Percentiles rank a stretch among this genome's conserved stretches.
These are phyloP conservation scores for Niebla homalea DNA, from an alignment of 495 filamentous ascomycete genomes.

Conservation along the genomic window DNA sequence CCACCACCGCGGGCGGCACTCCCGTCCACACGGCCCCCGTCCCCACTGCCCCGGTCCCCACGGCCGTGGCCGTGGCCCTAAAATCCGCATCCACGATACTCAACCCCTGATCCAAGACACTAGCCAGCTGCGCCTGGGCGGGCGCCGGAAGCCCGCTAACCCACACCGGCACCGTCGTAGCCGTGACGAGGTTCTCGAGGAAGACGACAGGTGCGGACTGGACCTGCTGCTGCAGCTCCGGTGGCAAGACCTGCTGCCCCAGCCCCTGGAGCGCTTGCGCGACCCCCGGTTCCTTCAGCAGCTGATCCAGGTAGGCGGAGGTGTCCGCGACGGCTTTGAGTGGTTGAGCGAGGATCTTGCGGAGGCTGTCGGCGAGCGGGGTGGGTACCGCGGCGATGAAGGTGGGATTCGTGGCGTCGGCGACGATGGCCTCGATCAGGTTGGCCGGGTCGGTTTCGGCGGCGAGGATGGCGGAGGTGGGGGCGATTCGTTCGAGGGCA, in stretches of 20 bases:
- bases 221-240: constrained; percentile 2
- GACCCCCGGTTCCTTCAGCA: constrained; percentile 1
- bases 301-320: neutral
- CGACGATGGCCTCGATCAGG: neutral
- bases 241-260: neutral
- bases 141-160: constrained; percentile 2
- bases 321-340: constrained; percentile 1
- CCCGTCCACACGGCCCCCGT: too few relatives aligned
- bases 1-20: too few relatives aligned
- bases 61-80: neutral
- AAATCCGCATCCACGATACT: constrained; percentile 6
- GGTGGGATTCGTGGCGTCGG: neutral
- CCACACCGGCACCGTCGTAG: constrained; percentile 2
- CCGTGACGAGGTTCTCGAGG: constrained; percentile 1
- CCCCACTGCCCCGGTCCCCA: too few relatives aligned
- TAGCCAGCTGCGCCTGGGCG: constrained; percentile 4
- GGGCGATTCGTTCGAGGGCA: neutral
- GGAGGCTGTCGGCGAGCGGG: neutral
- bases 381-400: constrained; percentile 3
- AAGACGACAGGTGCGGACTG: neutral
- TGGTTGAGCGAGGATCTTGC: neutral
- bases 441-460: neutral
- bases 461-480: constrained; percentile 1
- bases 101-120: constrained; percentile 3
- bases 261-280: neutral